Base-by-base conservation (phyloP, 768 basidiomycete species). In the Gymnopilus junonius region DNA sequence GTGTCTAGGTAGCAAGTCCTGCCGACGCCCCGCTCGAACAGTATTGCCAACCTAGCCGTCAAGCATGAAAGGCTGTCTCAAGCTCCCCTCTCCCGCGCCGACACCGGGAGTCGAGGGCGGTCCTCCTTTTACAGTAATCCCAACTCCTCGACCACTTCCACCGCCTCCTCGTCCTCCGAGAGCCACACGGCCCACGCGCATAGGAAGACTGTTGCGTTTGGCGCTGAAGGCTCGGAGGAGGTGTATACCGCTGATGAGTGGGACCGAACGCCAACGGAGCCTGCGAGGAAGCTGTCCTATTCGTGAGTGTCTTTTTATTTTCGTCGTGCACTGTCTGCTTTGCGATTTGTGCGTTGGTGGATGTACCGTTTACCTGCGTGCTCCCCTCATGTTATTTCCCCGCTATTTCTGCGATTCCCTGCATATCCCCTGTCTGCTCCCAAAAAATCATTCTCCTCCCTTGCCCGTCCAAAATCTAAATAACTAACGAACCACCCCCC, bases 211-310 rank as follows among this genome's bases (percentile, higher is more conserved):
- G 91, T 93, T 31, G 83, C 83, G 8, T 93, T 91, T 66, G 83
- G 85, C 46, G 77, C 77, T 3, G 77, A 83, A 2, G 83, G 81
- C 57, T 75, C 77, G 12, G 86, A 89, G 62, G 81, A 90, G 71
- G 78, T 92, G 10, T 83, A 83, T 70, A 73, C 81, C 31, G 91
- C 89, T 3, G 91, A 93, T 71, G 89, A 90, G 59, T 92, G 91
- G 91, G 91, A 93, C 72, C 82, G 91, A 15, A 90, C 89, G 1
- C 91, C 91, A 2, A 81, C 82, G 2, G 87, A 90, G 40, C 86
- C 89, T 25, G 83, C 88, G 6, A 80, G 81, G 32, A 83, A 80
- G 62, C 75, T 92, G 66, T 82, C 85, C 2, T 92, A 91, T 70
- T 82, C 87, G 89, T 92, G 71, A 82, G 89, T 84, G 21, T 31